Percentiles rank a stretch among this genome's conserved stretches.
These are phyloP conservation scores for Mrakia gelida DNA, from an alignment of 768 basidiomycete genomes.

Conservation along the genomic window DNA sequence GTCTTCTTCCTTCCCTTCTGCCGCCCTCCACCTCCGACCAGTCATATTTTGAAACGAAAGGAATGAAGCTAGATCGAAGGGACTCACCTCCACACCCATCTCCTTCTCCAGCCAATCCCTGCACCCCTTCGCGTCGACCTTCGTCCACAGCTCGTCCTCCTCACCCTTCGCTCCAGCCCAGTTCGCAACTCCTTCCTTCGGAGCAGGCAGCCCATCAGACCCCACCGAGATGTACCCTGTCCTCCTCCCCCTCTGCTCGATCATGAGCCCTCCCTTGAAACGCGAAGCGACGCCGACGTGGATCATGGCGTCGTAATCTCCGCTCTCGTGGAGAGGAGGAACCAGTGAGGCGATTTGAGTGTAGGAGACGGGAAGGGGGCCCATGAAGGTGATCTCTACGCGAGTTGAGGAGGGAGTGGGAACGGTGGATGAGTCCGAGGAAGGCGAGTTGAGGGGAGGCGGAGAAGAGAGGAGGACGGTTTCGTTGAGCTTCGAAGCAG, in stretches of 20 bases:
- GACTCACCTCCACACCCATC: background rate
- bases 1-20: background rate
- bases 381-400: background rate
- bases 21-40: too few species aligned
- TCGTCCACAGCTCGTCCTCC: background rate
- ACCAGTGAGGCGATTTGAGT: background rate
- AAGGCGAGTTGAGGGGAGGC: background rate
- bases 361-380: constrained; percentile 3
- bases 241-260: background rate
- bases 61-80: too few species aligned
- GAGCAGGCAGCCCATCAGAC: background rate
- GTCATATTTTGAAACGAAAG: too few species aligned
- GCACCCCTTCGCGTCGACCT: background rate
- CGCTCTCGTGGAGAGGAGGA: background rate
- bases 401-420: background rate
- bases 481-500: background rate
- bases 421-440: background rate
- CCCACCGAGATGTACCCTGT: background rate
- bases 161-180: background rate
- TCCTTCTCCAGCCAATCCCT: background rate
- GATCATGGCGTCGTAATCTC: background rate
- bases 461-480: background rate
- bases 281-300: background rate
- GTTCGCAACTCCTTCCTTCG: background rate
- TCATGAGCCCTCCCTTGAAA: background rate